Evolutionary conservation across 495 filamentous ascomycete genomes (phyloP), one percentile per base, ranked within the genome.

Genomic region (Penicillium pancosmium): DNA sequence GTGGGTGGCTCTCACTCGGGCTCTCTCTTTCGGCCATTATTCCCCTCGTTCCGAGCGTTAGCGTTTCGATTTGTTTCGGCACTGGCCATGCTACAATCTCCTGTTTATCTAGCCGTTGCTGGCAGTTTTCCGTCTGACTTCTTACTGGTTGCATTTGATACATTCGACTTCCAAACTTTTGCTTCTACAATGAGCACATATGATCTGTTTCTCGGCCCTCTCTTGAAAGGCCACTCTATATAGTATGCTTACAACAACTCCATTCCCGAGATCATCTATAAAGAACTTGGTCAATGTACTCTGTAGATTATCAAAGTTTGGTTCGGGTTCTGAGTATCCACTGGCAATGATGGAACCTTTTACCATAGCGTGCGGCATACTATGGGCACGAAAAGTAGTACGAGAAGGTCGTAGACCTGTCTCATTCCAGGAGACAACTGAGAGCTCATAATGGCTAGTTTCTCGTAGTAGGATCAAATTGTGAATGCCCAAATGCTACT

Each of bases 1-100:
- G 35, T 36, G 27, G n/a, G 31, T 55, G 10, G 43, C 34, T 52
- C 31, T 52, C 43, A 53, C 52, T 52, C 52, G 50, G 41, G 25
- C 50, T 62, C 31, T 52, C 36, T 36, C 5, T 60, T 50, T 56
- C 49, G 41, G 50, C 19, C 50, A 52, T 35, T 56, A 64, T 60
- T 60, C 54, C 62, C 62, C 62, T 60, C 62, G 50, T 64, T 60
- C 27, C 41, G 34, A 60, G 54, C 62, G 44, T 35, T 56, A 57
- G 63, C 60, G 63, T 55, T 55, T 33, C 36, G 40, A 23, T 34
- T 35, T 18, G 13, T 48, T 18, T 54, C 43, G 38, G 10, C 33
- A 56, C 46, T 50, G 56, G 49, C 60, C 11, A 46, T 54, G 51
- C 31, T 35, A 5, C 41, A 33, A 46, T 47, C 34, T 52, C 34